These are phyloP conservation scores for Azolla pinnata DNA, from an alignment of 75 land plant genomes.

Conservation along the genomic window DNA sequence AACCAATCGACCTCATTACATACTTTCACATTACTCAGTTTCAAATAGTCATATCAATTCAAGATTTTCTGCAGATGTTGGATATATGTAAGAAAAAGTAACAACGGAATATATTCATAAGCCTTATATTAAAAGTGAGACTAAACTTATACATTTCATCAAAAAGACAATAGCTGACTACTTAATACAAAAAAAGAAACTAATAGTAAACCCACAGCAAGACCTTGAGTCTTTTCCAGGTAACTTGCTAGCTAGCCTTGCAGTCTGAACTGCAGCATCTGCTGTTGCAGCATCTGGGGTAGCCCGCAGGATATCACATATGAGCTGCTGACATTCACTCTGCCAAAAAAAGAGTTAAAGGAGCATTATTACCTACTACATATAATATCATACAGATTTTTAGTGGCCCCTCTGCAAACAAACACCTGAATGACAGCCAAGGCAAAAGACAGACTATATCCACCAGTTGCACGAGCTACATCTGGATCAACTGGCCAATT, in stretches of 20 bases:
- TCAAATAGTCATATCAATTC: too few relatives aligned
- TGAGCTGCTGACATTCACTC: slow-evolving; percentile 99
- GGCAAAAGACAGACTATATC: slow-evolving; percentile 79
- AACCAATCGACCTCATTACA: too few relatives aligned
- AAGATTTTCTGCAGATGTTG: too few relatives aligned
- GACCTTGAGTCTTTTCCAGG: slow-evolving; percentile 71
- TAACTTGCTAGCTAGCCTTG: slow-evolving; percentile 80
- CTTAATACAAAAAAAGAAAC: not conserved
- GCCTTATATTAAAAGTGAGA: too few relatives aligned
- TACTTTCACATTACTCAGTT: too few relatives aligned
- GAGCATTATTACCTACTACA: not conserved
- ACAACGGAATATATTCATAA: too few relatives aligned
- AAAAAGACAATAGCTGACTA: not conserved
- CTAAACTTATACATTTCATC: too few relatives aligned
- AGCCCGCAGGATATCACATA: slow-evolving; percentile 95
- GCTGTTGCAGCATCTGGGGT: slow-evolving; percentile 98
- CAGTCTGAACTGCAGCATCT: slow-evolving; percentile 94
- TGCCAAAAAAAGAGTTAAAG: slow-evolving; percentile 15
- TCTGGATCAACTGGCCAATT: slow-evolving; percentile 70
- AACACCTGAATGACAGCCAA: slow-evolving; percentile 85
- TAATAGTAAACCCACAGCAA: not conserved
- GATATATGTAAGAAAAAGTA: too few relatives aligned
- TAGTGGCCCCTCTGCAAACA: not conserved
- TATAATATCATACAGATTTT: too few relatives aligned
- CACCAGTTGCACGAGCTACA: slow-evolving; percentile 71